These are phyloP conservation scores for Penicillium turbatum DNA, from an alignment of 495 filamentous ascomycete species.

Conservation along the genomic window DNA sequence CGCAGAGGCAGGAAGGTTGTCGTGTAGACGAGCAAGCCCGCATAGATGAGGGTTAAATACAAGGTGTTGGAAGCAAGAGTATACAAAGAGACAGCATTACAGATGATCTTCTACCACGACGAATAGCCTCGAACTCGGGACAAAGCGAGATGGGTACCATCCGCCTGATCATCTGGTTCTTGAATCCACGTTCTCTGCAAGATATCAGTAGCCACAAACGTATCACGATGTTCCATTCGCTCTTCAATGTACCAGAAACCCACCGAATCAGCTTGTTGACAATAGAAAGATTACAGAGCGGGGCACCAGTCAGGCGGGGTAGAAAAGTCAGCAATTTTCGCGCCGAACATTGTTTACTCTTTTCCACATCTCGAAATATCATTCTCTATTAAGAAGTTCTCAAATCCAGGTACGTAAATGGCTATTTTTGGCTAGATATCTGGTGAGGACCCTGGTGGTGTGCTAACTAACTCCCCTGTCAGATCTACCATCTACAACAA, in stretches of 20 bases:
- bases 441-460: neutral
- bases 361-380: neutral
- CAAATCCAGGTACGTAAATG: neutral
- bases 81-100: too few species aligned
- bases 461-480: neutral
- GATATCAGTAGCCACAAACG: too few species aligned
- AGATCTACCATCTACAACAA: conserved; percentile 11
- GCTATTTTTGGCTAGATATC: neutral
- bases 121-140: too few species aligned
- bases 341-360: neutral
- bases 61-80: too few species aligned
- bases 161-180: too few species aligned
- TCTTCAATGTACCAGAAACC: too few species aligned
- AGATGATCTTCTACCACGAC: too few species aligned
- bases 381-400: neutral
- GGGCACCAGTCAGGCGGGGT: conserved; percentile 14
- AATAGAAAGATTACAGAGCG: neutral
- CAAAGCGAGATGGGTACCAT: too few species aligned
- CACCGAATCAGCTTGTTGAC: neutral
- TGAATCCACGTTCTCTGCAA: too few species aligned
- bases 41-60: too few species aligned
- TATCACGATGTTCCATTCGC: too few species aligned
- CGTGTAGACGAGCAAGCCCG: too few species aligned
- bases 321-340: conserved; percentile 12
- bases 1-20: neutral